These are phyloP conservation scores for Nyctanthes arbortristis DNA, from an alignment of 257 asterid species.

Conservation along the genomic window DNA sequence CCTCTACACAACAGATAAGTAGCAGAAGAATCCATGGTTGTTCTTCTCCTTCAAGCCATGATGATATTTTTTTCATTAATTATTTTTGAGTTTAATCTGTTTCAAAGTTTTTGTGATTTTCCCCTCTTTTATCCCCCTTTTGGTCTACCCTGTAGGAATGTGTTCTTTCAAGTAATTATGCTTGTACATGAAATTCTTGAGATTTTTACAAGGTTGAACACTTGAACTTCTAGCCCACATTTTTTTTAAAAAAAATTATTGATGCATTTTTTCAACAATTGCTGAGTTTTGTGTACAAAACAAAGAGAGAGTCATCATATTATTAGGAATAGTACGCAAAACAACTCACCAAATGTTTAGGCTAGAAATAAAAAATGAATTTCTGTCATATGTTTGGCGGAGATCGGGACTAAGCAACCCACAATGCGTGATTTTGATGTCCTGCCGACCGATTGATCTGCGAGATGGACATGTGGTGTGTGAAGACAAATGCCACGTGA, in stretches of 20 bases:
- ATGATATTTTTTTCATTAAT: slow-evolving; percentile 14
- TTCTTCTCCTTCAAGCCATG: slow-evolving; percentile 43
- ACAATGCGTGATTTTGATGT: too few relatives aligned
- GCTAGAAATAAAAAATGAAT: too few relatives aligned
- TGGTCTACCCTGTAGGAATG: background rate
- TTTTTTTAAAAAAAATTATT: background rate
- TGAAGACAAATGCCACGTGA: too few relatives aligned
- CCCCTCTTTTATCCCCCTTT: background rate
- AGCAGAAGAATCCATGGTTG: slow-evolving; percentile 31
- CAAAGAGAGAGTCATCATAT: too few relatives aligned
- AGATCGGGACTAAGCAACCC: too few relatives aligned
- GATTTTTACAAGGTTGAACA: slow-evolving; percentile 26
- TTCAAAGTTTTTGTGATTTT: background rate
- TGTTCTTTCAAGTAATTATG: background rate
- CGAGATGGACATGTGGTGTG: too few relatives aligned
- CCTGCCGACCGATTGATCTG: too few relatives aligned
- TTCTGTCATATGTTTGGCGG: too few relatives aligned
- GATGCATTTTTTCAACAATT: too few relatives aligned
- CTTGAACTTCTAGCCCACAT: background rate
- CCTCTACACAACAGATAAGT: slow-evolving; percentile 95
- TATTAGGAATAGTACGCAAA: too few relatives aligned
- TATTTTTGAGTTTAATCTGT: background rate
- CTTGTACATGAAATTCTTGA: slow-evolving; percentile 19
- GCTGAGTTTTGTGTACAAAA: too few relatives aligned
- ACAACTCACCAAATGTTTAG: too few relatives aligned